These are phyloP conservation scores for Scedosporium boydii DNA, from an alignment of 2,329 filamentous ascomycete genomes.

Conservation along the genomic window DNA sequence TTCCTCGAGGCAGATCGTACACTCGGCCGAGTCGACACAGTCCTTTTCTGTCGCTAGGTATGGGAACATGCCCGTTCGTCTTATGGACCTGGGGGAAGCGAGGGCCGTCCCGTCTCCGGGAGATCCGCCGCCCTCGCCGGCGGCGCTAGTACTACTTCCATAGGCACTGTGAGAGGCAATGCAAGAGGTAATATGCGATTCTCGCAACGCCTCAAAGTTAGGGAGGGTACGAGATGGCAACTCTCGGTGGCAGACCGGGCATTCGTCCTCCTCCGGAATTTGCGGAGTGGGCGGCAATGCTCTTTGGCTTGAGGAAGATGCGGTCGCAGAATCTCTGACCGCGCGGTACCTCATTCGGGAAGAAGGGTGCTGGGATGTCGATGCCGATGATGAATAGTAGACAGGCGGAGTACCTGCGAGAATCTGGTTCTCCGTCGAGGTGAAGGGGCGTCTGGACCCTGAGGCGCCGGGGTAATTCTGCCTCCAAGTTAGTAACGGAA, in stretches of 20 bases:
- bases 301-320: constrained; percentile 26
- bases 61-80: constrained; percentile 52
- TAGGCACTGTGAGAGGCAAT: constrained; percentile 46
- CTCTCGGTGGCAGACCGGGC: constrained; percentile 65
- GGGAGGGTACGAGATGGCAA: constrained; percentile 48
- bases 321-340: constrained; percentile 19
- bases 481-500: background rate
- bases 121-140: constrained; percentile 10
- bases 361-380: constrained; percentile 1
- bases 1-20: constrained; percentile 59
- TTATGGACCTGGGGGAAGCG: constrained; percentile 21
- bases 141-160: constrained; percentile 21
- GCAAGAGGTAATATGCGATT: constrained; percentile 49
- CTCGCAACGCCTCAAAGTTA: constrained; percentile 44
- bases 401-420: constrained; percentile 28
- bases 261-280: constrained; percentile 66
- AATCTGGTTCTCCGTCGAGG: constrained; percentile 28
- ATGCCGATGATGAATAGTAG: constrained; percentile 19
- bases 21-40: constrained; percentile 57
- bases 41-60: constrained; percentile 60
- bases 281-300: constrained; percentile 35
- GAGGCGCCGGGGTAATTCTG: constrained; percentile 8
- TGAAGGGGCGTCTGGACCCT: constrained; percentile 20
- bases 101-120: constrained; percentile 10
- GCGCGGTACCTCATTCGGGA: constrained; percentile 17